These are phyloP conservation scores for Aurifilum marmelostoma DNA, from an alignment of 2,329 filamentous ascomycete genomes.

Conservation along the genomic window DNA sequence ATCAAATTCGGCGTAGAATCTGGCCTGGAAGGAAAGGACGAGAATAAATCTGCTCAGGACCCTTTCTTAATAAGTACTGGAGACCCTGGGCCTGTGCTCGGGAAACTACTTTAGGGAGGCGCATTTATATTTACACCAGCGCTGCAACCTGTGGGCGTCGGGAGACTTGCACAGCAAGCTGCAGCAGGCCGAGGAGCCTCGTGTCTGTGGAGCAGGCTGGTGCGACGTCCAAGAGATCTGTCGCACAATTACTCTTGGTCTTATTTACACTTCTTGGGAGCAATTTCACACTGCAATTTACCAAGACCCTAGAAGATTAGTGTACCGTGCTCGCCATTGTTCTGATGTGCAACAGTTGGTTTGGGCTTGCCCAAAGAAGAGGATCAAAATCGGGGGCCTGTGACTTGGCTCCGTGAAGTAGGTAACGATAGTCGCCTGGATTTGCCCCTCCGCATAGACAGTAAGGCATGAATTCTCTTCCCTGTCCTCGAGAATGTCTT, in stretches of 20 bases:
- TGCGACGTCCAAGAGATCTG: neutral
- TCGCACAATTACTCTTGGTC: neutral
- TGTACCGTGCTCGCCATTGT: neutral
- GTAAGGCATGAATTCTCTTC: neutral
- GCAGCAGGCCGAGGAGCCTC: neutral
- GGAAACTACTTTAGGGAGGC: neutral
- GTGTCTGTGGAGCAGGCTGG: neutral
- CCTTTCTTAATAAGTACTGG: too few species aligned
- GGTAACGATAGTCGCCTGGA: neutral
- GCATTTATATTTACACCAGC: neutral
- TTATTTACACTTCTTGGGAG: neutral
- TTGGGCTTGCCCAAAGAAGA: neutral
- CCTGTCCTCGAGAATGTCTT: too few species aligned
- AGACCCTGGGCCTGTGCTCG: too few species aligned
- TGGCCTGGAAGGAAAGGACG: neutral
- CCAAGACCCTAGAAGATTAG: neutral
- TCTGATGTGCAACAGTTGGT: neutral
- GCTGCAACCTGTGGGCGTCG: neutral
- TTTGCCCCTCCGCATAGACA: neutral
- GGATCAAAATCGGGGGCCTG: neutral
- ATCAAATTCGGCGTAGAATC: neutral
- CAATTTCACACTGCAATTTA: neutral
- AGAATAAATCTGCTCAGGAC: neutral
- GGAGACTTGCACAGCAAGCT: neutral
- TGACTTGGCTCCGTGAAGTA: neutral